Evolutionary conservation across 179 eudicot genomes (phyloP).

Genomic region (Silene coronaria): DNA sequence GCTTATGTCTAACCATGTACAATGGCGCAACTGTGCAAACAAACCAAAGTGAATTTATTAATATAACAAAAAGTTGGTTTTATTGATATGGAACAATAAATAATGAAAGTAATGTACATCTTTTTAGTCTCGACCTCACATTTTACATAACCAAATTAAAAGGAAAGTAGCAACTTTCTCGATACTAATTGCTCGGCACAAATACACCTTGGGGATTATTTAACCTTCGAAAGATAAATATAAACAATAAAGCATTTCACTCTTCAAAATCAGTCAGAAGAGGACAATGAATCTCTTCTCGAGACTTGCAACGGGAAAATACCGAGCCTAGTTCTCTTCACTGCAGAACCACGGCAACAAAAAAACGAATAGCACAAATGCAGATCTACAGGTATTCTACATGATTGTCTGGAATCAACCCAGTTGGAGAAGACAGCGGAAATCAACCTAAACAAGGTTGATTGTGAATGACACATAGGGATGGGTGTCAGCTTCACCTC

Average conservation of each 20-base stretch:
- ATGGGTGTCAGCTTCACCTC: constrained; percentile 67
- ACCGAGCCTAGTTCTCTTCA: constrained; percentile 15
- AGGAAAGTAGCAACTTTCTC: constrained; percentile 6
- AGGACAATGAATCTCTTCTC: constrained; percentile 5
- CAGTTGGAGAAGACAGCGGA: constrained; percentile 15
- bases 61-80: constrained; percentile 2
- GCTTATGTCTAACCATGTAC: not conserved
- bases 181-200: constrained; percentile 12
- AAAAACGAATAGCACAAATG: constrained; percentile 20
- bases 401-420: constrained; percentile 18
- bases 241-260: constrained; percentile 20
- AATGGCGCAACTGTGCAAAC: not conserved
- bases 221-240: constrained; percentile 20
- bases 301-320: not conserved
- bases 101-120: not conserved
- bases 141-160: not conserved
- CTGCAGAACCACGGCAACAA: constrained; percentile 19
- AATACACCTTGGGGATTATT: constrained; percentile 24
- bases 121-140: not conserved
- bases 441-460: constrained; percentile 17
- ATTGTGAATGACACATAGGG: constrained; percentile 92
- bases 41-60: not conserved
- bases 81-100: constrained; percentile 14
- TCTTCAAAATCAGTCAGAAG: constrained; percentile 12
- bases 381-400: constrained; percentile 25